Evolutionary conservation across 208 protist species (phyloP).

Genomic region (Porcisia deanei): DNA sequence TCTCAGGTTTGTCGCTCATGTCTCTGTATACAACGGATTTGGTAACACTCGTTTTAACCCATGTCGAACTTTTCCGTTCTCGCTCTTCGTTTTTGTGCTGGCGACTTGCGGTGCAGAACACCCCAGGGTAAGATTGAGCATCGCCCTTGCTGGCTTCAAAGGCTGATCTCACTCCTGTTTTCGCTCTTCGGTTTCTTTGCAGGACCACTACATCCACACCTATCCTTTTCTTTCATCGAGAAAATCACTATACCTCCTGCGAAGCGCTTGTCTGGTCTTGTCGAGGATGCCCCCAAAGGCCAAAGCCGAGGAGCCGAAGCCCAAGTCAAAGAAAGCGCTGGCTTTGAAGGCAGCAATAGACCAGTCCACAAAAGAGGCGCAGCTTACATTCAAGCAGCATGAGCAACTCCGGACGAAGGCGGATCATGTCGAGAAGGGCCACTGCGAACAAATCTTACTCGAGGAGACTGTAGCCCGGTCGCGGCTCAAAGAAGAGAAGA

Average conservation of each 20-base stretch:
- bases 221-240: background rate
- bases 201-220: background rate
- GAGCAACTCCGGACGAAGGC: conserved; percentile 57
- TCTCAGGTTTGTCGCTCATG: too few species aligned
- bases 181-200: background rate
- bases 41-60: background rate
- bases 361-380: conserved; percentile 52
- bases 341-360: conserved; percentile 57
- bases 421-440: conserved; percentile 61
- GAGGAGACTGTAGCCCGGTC: conserved; percentile 57
- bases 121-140: too few species aligned
- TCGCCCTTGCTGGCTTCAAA: background rate
- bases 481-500: conserved; percentile 58
- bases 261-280: background rate
- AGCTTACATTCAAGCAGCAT: conserved; percentile 84
- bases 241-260: background rate
- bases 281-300: conserved; percentile 45
- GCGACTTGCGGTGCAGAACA: background rate
- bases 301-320: conserved; percentile 44
- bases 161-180: too few species aligned
- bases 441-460: conserved; percentile 51
- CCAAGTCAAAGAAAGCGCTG: conserved; percentile 52
- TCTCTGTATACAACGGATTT: background rate
- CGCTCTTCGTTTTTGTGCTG: background rate
- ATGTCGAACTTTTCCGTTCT: background rate